Evolutionary conservation across 2,329 filamentous ascomycete genomes (phyloP).

Genomic region (Colletotrichum australisinense): DNA sequence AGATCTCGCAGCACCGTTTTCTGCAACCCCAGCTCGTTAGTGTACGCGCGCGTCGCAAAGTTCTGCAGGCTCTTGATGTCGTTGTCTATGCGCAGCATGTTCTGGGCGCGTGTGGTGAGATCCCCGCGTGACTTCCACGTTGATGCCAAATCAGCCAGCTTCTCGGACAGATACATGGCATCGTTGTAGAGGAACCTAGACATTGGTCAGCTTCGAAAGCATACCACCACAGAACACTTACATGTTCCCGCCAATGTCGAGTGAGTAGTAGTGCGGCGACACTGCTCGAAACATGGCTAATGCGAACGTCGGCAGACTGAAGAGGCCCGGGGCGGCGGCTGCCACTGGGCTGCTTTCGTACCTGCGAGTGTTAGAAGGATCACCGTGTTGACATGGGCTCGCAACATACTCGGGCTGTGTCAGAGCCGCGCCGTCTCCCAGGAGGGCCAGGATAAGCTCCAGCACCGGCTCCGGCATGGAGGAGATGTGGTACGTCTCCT

Average conservation of each 20-base stretch:
- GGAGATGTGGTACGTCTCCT: slow-evolving; percentile 89
- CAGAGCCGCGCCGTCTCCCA: slow-evolving; percentile 71
- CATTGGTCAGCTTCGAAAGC: slow-evolving; percentile 36
- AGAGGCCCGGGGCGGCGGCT: slow-evolving; percentile 75
- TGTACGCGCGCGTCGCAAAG: slow-evolving; percentile 72
- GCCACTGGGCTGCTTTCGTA: slow-evolving; percentile 69
- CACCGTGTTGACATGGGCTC: background rate
- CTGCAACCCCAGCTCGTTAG: slow-evolving; percentile 69
- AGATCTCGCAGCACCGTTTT: slow-evolving; percentile 72
- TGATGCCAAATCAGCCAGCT: slow-evolving; percentile 59
- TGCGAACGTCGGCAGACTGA: slow-evolving; percentile 76
- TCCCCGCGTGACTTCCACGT: slow-evolving; percentile 67
- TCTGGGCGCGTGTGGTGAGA: slow-evolving; percentile 60
- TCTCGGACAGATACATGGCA: slow-evolving; percentile 71
- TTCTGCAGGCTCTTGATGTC: slow-evolving; percentile 69
- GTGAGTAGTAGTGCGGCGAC: slow-evolving; percentile 78
- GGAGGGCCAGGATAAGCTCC: slow-evolving; percentile 69
- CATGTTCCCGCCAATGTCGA: slow-evolving; percentile 73
- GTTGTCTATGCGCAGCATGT: slow-evolving; percentile 68
- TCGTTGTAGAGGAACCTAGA: slow-evolving; percentile 76
- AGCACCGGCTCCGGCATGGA: slow-evolving; percentile 86
- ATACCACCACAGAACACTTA: slow-evolving; percentile 48
- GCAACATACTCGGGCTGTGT: slow-evolving; percentile 61
- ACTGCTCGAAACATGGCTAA: slow-evolving; percentile 85
- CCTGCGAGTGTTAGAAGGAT: slow-evolving; percentile 37